Percentiles rank a stretch among this genome's conserved stretches.
Evolutionary conservation across 306 rosid species (phyloP).

Genomic region (Purshia tridentata): DNA sequence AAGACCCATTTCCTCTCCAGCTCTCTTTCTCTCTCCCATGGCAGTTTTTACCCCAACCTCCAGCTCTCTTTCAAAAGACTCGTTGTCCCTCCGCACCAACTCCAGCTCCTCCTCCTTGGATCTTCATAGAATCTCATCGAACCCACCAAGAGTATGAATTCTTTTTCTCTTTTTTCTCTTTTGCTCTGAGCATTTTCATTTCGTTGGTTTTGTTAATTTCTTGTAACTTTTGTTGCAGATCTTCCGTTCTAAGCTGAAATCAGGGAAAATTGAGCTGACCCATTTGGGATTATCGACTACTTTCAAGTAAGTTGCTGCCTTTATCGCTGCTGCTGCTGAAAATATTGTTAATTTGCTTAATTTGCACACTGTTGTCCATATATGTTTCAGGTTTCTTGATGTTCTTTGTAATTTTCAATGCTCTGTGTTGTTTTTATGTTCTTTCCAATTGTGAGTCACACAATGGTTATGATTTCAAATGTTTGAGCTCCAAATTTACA

Average conservation of each 20-base stretch:
- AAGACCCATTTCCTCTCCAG: slow-evolving; percentile 3
- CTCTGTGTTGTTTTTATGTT: not conserved
- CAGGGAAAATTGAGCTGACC: slow-evolving; percentile 41
- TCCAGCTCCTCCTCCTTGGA: slow-evolving; percentile 18
- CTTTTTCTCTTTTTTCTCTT: not conserved
- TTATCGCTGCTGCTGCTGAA: not conserved
- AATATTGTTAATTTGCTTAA: not conserved
- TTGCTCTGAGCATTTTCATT: not conserved
- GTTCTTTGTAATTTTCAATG: not conserved
- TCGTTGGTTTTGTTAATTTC: slow-evolving; percentile 11
- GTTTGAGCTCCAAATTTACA: not conserved
- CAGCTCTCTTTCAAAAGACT: slow-evolving; percentile 41
- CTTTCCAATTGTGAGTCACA: not conserved
- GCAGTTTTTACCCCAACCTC: slow-evolving; percentile 46
- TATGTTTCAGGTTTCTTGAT: not conserved
- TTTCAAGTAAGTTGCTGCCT: slow-evolving; percentile 43
- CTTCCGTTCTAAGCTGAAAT: slow-evolving; percentile 41
- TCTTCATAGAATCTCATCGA: slow-evolving; percentile 20
- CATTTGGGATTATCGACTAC: slow-evolving; percentile 35
- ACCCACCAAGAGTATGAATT: slow-evolving; percentile 36
- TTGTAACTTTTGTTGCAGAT: slow-evolving; percentile 39
- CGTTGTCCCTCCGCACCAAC: slow-evolving; percentile 15
- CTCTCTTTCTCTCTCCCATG: slow-evolving; percentile 44
- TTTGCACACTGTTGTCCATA: not conserved
- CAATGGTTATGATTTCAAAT: no score